Evolutionary conservation across 108 stramenopile species (phyloP).

Genomic region (Nitzschia sp.): DNA sequence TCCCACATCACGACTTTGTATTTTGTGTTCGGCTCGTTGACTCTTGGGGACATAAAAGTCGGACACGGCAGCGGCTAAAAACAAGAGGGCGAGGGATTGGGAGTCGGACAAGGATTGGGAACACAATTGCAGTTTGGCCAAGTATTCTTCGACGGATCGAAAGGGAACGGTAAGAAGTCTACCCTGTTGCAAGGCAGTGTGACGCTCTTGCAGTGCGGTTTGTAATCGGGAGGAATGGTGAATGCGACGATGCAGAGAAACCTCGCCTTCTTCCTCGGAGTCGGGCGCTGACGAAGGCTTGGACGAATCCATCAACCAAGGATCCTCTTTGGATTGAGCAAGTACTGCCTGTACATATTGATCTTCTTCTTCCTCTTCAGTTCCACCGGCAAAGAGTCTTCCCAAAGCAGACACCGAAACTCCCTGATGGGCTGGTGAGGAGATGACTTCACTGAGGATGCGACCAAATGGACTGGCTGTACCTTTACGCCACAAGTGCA

Average conservation of each 20-base stretch:
- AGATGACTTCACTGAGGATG: constrained; percentile 50
- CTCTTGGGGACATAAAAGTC: constrained; percentile 93
- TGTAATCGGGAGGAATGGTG: constrained; percentile 51
- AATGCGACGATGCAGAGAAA: constrained; percentile 54
- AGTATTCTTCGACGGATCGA: constrained; percentile 86
- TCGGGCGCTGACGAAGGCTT: constrained; percentile 1
- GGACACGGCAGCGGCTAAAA: constrained; percentile 93
- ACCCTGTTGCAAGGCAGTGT: constrained; percentile 52
- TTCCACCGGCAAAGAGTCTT: constrained; percentile 51
- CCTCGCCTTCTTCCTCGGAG: constrained; percentile 12
- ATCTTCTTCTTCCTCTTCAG: constrained; percentile 50
- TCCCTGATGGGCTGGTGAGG: constrained; percentile 45
- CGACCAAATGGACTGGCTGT: constrained; percentile 80
- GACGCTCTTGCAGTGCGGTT: constrained; percentile 46
- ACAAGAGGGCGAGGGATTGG: constrained; percentile 70
- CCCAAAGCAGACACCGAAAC: constrained; percentile 53
- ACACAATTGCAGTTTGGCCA: constrained; percentile 68
- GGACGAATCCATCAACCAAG: constrained; percentile 41
- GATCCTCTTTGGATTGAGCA: constrained; percentile 35
- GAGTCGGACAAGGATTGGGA: constrained; percentile 47
- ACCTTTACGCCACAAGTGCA: constrained; percentile 81
- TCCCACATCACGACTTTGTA: constrained; percentile 74
- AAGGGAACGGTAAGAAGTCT: constrained; percentile 70
- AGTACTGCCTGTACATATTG: constrained; percentile 45
- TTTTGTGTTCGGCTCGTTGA: constrained; percentile 88